Evolutionary conservation across 2,329 filamentous ascomycete genomes (phyloP).

Genomic region (Aspergillus fischeri): DNA sequence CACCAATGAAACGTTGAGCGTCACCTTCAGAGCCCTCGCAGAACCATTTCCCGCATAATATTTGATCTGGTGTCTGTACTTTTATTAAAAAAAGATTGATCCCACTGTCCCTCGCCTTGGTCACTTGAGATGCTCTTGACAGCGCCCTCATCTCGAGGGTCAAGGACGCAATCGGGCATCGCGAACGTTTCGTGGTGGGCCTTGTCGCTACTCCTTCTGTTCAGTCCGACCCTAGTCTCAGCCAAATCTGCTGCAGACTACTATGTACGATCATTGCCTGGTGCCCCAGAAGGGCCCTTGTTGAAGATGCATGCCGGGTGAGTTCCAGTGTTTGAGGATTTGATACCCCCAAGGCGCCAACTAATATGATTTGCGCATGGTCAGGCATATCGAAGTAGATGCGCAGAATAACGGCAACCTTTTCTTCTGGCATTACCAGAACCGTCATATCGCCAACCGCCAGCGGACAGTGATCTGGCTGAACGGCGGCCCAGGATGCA

Average conservation of each 20-base stretch:
- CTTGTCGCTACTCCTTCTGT: slow-evolving; percentile 23
- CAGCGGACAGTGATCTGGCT: slow-evolving; percentile 94
- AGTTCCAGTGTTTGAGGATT: slow-evolving; percentile 32
- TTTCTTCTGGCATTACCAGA: slow-evolving; percentile 98
- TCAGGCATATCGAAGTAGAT: slow-evolving; percentile 85
- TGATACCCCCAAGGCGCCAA: background rate
- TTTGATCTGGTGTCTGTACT: background rate
- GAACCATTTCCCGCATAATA: slow-evolving; percentile 2
- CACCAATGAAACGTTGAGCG: slow-evolving; percentile 14
- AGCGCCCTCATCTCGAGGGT: slow-evolving; percentile 11
- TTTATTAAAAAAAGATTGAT: background rate
- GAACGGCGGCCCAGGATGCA: slow-evolving; percentile 95
- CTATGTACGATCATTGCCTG: slow-evolving; percentile 80
- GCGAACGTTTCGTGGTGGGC: slow-evolving; percentile 21
- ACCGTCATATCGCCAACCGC: slow-evolving; percentile 87
- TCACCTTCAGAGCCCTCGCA: slow-evolving; percentile 6
- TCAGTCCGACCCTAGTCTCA: slow-evolving; percentile 20
- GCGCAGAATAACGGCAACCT: slow-evolving; percentile 84
- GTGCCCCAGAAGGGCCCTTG: slow-evolving; percentile 70
- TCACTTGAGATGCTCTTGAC: slow-evolving; percentile 16
- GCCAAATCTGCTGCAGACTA: slow-evolving; percentile 74
- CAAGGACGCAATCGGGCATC: slow-evolving; percentile 7
- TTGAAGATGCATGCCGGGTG: slow-evolving; percentile 99
- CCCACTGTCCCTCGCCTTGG: background rate
- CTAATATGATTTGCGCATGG: slow-evolving; percentile 1